A percentile compares a stretch with the other conserved stretches of the same genome.
Evolutionary conservation across 2,329 filamentous ascomycete species (phyloP).

Genomic region (Knufia petricola): DNA sequence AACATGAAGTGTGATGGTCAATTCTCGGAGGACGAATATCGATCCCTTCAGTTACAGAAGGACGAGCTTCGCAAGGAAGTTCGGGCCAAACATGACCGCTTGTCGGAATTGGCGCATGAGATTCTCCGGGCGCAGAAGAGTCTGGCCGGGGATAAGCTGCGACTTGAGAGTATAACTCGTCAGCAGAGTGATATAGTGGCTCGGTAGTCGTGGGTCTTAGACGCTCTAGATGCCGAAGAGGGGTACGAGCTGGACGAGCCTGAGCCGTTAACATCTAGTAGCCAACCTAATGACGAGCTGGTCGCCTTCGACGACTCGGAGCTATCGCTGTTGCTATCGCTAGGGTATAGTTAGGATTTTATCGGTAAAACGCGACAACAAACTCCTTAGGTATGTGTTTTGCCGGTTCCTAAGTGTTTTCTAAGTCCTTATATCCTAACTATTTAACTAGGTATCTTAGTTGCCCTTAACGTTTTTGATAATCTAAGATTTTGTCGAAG

Average conservation of each 20-base stretch:
- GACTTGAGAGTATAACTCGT: neutral
- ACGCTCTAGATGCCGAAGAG: neutral
- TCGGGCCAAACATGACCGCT: too few relatives aligned
- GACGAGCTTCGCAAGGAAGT: neutral
- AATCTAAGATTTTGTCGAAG: slow-evolving; percentile 1
- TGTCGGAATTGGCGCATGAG: neutral
- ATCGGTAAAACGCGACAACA: neutral
- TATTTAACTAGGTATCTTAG: slow-evolving; percentile 12
- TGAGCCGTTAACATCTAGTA: neutral
- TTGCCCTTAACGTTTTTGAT: neutral
- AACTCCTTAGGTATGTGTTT: slow-evolving; percentile 1
- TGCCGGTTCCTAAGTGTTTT: slow-evolving; percentile 11
- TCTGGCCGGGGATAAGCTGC: neutral
- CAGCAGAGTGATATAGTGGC: neutral
- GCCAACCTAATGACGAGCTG: neutral
- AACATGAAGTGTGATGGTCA: neutral
- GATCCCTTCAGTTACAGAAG: neutral
- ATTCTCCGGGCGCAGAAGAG: neutral
- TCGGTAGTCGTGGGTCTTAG: neutral
- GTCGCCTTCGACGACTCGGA: neutral
- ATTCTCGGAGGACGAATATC: neutral
- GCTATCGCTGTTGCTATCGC: neutral
- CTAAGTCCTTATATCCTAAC: slow-evolving; percentile 8
- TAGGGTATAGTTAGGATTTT: neutral
- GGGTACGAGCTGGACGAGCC: neutral